Evolutionary conservation across 140 eudicot species (phyloP), one percentile per base, ranked within the genome.

Genomic region (Stevia rebaudiana): DNA sequence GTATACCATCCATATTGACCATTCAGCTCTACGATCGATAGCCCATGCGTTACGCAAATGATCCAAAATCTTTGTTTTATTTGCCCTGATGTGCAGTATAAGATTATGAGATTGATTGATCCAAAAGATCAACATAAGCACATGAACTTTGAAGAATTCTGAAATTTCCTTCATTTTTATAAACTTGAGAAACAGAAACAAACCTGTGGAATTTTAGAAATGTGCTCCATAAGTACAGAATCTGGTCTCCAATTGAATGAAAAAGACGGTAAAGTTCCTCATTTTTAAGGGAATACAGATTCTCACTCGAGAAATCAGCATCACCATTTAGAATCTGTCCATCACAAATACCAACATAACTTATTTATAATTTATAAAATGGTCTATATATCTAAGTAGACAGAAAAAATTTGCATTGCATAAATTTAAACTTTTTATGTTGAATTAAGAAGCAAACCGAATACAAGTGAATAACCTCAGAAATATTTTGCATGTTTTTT

Each of bases 1-100:
- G 83, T 92, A 74, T 33, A 92, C 96, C 96, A 92, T 92, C 98
- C 98, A 92, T 74, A 92, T 92, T 24, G 98, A 92, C 98, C 98
- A 92, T 84, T 92, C 98, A 18, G 96, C 87, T 76, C 78, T 92
- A 40, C 98, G 86, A 59, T 92, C 96, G 67, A 61, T 48, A 57
- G 96, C 90, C 96, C 96, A 92, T 9, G 83, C 75, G 35, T 88
- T 77, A 37, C 80, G 83, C 63, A 92, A 80, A 78, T 68, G 79
- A 52, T 92, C 96, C 71, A 84, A 72, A 42, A 92, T 72, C 76
- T 81, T 81, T 65, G 81, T 71, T 76, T 72, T 81, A 69, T 88
- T 81, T 50, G 83, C 83, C 95, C 98, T 92, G 80, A 12, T 55
- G 59, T 49, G 35, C 21, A 40, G 6, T 24, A 54, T 62, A 68